A percentile compares a stretch with the other conserved stretches of the same genome.
Evolutionary conservation across 495 filamentous ascomycete genomes (phyloP).

Genomic region (Diplogelasinospora grovesii): DNA sequence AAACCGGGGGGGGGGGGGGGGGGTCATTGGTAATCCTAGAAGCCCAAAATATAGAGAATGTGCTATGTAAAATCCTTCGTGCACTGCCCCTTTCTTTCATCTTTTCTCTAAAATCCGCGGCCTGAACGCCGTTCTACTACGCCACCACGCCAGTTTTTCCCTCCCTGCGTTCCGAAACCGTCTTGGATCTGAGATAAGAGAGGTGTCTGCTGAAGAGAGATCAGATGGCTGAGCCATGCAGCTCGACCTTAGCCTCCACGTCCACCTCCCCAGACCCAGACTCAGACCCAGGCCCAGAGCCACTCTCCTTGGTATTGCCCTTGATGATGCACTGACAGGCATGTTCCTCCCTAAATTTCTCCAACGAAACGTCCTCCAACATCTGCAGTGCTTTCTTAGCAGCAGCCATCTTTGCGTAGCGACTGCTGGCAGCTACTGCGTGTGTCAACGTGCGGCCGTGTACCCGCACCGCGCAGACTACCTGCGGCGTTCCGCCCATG

Average conservation of each 20-base stretch:
- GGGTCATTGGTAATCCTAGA: no score
- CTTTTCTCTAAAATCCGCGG: no score
- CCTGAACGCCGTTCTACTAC: no score
- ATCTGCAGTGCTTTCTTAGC: conserved; percentile 56
- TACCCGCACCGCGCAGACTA: conserved; percentile 70
- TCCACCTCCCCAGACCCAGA: conserved; percentile 3
- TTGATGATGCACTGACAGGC: conserved; percentile 53
- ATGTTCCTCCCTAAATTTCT: conserved; percentile 55
- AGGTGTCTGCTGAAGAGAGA: no score
- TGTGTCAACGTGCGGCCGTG: conserved; percentile 63
- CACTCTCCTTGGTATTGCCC: conserved; percentile 4
- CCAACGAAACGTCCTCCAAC: conserved; percentile 49
- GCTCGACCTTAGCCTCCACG: background rate
- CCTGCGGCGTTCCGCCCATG: conserved; percentile 25
- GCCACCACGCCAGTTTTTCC: background rate
- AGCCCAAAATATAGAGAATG: no score
- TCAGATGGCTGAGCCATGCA: conserved; percentile 3
- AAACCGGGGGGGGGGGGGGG: no score
- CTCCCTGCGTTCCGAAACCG: no score
- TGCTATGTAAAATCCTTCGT: no score
- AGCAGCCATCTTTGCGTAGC: conserved; percentile 68
- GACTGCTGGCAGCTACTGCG: conserved; percentile 52
- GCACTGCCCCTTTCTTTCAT: no score
- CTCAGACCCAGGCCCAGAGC: conserved; percentile 10
- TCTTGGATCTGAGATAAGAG: no score